Conservation (phyloP, 169 alveolate species). For the Blepharisma undulans region DNA sequence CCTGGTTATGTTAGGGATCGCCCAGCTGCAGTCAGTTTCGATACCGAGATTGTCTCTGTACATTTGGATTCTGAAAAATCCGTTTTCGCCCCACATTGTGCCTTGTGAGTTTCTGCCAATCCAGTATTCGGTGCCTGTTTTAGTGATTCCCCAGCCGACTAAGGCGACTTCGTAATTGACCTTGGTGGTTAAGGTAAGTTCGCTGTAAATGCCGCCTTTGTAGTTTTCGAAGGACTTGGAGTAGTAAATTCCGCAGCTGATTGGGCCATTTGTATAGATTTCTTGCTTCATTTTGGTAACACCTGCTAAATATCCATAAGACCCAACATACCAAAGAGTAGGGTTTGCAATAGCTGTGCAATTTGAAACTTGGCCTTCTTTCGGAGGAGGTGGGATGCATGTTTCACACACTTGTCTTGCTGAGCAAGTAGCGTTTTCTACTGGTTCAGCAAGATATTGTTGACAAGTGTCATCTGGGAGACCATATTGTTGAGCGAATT, state of each 20-base stretch:
- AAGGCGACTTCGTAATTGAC: conserved; percentile 82
- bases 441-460: conserved; percentile 72
- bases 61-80: conserved; percentile 79
- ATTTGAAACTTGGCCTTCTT: conserved; percentile 27
- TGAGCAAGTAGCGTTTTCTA: conserved; percentile 45
- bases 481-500: conserved; percentile 67
- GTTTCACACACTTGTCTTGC: conserved; percentile 64
- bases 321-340: neutral
- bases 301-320: conserved; percentile 27
- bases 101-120: conserved; percentile 85
- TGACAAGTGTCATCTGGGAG: conserved; percentile 77
- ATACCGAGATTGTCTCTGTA: conserved; percentile 71
- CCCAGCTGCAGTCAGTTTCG: conserved; percentile 78
- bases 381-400: conserved; percentile 62
- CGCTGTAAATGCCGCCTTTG: conserved; percentile 73
- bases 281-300: conserved; percentile 73
- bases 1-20: conserved; percentile 46
- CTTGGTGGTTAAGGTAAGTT: conserved; percentile 35
- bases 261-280: conserved; percentile 82
- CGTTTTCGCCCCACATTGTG: conserved; percentile 81
- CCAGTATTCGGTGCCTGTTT: conserved; percentile 70
- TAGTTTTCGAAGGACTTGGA: conserved; percentile 69
- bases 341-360: conserved; percentile 4
- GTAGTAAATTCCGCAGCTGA: conserved; percentile 75
- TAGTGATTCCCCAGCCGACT: conserved; percentile 80